Evolutionary conservation across 202 grass and related monocot genomes (phyloP).

Genomic region (Schoenoplectus tabernaemontani): DNA sequence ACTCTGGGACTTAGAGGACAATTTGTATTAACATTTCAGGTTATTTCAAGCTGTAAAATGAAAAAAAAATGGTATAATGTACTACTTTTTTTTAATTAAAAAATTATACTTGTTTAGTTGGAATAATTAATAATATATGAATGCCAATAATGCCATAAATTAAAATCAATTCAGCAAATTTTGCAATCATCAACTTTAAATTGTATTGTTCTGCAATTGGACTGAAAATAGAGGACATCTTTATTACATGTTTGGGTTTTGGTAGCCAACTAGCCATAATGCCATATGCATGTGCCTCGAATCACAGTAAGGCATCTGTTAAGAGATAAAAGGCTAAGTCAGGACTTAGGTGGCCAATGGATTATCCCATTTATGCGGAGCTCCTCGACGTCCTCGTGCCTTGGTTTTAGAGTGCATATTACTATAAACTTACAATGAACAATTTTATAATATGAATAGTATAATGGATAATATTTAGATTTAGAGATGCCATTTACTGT

Average conservation of each 20-base stretch:
- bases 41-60: no score
- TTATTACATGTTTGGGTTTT: not conserved
- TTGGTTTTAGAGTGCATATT: no score
- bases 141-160: not conserved
- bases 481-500: no score
- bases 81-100: no score
- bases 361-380: constrained; percentile 5
- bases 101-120: not conserved
- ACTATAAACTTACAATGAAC: no score
- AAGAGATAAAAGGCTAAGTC: not conserved
- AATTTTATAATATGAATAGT: no score
- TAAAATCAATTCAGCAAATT: not conserved
- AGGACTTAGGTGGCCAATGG: constrained; percentile 1
- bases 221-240: not conserved
- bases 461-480: no score
- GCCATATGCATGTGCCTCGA: not conserved
- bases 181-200: not conserved
- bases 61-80: no score
- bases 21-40: no score
- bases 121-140: not conserved
- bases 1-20: no score
- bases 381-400: not conserved
- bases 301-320: not conserved
- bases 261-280: no score
- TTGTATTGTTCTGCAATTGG: not conserved